These are phyloP conservation scores for Trichophyton simii DNA, from an alignment of 2,329 filamentous ascomycete species.

Conservation along the genomic window DNA sequence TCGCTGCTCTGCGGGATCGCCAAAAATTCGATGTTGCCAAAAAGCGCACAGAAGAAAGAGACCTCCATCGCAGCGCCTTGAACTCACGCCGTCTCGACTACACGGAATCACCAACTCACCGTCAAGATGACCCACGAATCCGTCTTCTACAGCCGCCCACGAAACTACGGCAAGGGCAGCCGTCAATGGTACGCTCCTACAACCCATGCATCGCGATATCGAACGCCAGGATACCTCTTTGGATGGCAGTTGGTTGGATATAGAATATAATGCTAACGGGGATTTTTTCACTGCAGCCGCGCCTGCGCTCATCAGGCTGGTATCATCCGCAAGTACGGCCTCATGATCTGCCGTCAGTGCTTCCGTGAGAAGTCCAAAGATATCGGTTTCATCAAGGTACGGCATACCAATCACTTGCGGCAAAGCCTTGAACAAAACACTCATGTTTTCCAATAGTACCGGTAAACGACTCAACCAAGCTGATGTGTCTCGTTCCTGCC, in stretches of 20 bases:
- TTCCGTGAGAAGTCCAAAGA: slow-evolving; percentile 57
- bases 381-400: slow-evolving; percentile 57
- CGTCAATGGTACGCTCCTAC: slow-evolving; percentile 63
- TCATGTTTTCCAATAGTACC: not conserved
- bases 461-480: not conserved
- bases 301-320: slow-evolving; percentile 91
- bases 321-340: slow-evolving; percentile 99
- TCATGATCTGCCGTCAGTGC: slow-evolving; percentile 64
- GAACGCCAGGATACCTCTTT: not conserved
- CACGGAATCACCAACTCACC: not conserved
- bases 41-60: not conserved
- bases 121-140: slow-evolving; percentile 74
- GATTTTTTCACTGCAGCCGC: slow-evolving; percentile 41
- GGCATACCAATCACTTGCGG: not conserved
- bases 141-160: slow-evolving; percentile 98
- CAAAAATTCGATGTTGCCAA: not conserved
- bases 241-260: not conserved
- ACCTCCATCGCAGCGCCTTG: not conserved
- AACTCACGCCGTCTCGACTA: not conserved
- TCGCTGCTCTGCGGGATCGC: not conserved
- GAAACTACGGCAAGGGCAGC: slow-evolving; percentile 93
- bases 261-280: not conserved
- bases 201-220: slow-evolving; percentile 7
- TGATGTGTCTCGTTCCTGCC: not conserved
- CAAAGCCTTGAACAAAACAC: not conserved